Conservation (phyloP, 176 grass and related monocot species). For the Musa schizocarpa region DNA sequence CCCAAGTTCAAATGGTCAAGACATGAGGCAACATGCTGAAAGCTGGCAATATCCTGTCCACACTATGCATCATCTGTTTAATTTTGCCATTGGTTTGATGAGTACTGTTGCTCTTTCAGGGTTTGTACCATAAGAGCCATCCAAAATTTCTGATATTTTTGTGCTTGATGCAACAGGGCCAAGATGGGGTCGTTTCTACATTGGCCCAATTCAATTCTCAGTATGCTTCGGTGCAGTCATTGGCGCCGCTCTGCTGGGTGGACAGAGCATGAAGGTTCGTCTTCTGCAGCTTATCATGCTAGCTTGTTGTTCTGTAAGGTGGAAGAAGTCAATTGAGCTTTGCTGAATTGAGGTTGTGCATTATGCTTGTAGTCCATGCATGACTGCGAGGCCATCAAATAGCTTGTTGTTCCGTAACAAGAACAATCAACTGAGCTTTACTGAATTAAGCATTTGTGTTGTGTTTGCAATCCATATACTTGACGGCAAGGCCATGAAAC, state of each 20-base stretch:
- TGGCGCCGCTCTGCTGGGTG: slow-evolving; percentile 53
- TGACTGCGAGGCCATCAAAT: slow-evolving; percentile 33
- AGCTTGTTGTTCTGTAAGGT: background rate
- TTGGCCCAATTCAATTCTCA: slow-evolving; percentile 78
- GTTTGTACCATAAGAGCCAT: background rate
- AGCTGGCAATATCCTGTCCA: too few species aligned
- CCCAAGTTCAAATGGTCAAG: background rate
- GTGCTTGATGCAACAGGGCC: slow-evolving; percentile 22
- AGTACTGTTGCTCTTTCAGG: background rate
- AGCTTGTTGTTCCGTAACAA: too few species aligned
- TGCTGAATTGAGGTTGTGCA: background rate
- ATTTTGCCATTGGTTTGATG: background rate
- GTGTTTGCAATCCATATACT: too few species aligned
- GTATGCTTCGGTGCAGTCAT: slow-evolving; percentile 85
- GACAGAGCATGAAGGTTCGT: slow-evolving; percentile 80
- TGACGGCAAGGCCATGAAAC: too few species aligned
- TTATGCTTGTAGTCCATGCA: slow-evolving; percentile 51
- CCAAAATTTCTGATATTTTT: background rate
- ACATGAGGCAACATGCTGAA: background rate
- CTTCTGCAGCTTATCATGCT: background rate
- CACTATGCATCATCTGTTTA: background rate
- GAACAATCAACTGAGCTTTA: too few species aligned
- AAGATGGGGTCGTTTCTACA: slow-evolving; percentile 66
- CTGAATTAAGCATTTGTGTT: too few species aligned
- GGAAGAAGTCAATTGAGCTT: background rate